phyloP scores from a whole-genome alignment of 129 eudicot species.

The Centella asiatica region DNA sequence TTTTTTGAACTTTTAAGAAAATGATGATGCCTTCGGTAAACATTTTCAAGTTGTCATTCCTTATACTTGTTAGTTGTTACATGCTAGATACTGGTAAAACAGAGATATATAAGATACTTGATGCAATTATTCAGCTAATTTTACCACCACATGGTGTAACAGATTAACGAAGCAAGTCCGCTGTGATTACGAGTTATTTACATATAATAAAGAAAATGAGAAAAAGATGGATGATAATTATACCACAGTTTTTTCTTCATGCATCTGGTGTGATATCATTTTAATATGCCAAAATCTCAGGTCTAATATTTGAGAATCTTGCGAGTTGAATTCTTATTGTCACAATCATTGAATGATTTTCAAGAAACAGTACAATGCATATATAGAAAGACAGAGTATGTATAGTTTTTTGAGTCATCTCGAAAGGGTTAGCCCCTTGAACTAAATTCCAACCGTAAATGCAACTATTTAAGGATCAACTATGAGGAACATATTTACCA shows the following conservation, averaged over 20 bases:
- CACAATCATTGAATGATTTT: constrained; percentile 11
- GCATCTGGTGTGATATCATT: not conserved
- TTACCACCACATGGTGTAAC: no score
- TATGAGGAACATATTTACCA: constrained; percentile 10
- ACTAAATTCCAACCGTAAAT: not conserved
- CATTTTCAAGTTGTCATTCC: no score
- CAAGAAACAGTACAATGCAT: not conserved
- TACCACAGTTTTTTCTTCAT: not conserved
- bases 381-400: not conserved
- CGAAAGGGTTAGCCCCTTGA: not conserved
- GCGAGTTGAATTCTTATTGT: not conserved
- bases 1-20: no score
- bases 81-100: no score
- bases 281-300: not conserved
- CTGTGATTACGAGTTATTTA: no score
- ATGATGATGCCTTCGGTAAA: no score
- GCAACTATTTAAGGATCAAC: not conserved
- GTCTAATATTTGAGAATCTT: not conserved
- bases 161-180: no score
- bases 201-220: not conserved
- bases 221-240: not conserved
- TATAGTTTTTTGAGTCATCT: not conserved
- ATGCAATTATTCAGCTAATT: no score
- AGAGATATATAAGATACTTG: no score
- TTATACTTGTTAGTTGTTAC: no score